These are phyloP conservation scores for Pyrenophora teres DNA, from an alignment of 2,329 filamentous ascomycete genomes.

Conservation along the genomic window DNA sequence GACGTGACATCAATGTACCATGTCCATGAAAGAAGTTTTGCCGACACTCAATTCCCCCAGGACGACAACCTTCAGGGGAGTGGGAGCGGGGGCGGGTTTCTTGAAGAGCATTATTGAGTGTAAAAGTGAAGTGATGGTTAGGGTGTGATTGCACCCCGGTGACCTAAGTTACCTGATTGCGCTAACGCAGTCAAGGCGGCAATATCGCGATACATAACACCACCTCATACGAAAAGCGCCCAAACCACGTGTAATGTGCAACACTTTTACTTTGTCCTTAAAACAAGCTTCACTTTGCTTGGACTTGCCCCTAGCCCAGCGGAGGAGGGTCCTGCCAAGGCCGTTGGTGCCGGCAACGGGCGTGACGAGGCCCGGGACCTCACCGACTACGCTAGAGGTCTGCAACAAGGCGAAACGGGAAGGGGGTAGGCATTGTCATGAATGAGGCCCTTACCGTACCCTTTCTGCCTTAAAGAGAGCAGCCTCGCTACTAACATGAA, in stretches of 20 bases:
- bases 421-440: slow-evolving; percentile 1
- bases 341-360: background rate
- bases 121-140: background rate
- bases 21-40: slow-evolving; percentile 37
- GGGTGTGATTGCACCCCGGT: background rate
- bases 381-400: background rate
- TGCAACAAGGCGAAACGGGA: slow-evolving; percentile 8
- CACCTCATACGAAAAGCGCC: too few species aligned
- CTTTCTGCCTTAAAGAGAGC: background rate
- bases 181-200: background rate
- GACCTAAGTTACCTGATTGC: background rate
- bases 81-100: background rate
- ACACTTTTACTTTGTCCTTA: too few species aligned
- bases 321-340: slow-evolving; percentile 4
- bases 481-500: too few species aligned
- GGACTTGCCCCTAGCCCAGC: background rate
- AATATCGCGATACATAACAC: too few species aligned
- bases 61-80: slow-evolving; percentile 16
- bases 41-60: slow-evolving; percentile 30
- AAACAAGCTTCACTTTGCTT: too few species aligned
- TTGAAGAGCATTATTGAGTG: slow-evolving; percentile 1
- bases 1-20: slow-evolving; percentile 12
- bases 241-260: too few species aligned
- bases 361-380: slow-evolving; percentile 5
- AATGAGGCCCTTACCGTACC: background rate